Evolutionary conservation across 495 filamentous ascomycete genomes (phyloP).

Genomic region (Neurospora tetraspora): DNA sequence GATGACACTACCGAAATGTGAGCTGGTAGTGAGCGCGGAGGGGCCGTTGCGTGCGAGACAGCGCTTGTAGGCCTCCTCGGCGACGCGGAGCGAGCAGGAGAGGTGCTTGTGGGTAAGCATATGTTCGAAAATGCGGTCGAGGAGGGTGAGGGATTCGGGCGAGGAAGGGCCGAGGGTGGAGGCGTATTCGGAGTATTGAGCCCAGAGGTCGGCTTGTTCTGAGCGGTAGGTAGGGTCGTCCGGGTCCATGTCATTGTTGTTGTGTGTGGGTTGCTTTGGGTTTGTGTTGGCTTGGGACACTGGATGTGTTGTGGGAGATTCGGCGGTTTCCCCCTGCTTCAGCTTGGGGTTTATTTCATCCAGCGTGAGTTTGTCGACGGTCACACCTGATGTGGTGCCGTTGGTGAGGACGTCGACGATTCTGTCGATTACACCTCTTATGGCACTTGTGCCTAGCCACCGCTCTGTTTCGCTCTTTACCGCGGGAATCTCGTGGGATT

Average conservation of each 20-base stretch:
- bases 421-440: neutral
- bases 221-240: neutral
- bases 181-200: neutral
- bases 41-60: neutral
- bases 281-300: no score
- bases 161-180: neutral
- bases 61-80: neutral
- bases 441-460: neutral
- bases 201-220: neutral
- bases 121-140: neutral
- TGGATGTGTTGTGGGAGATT: no score
- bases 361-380: neutral
- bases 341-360: neutral
- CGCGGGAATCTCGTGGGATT: neutral
- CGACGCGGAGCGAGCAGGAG: neutral
- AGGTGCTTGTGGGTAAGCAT: neutral
- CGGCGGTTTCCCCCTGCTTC: no score
- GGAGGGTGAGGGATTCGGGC: neutral
- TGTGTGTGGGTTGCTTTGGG: neutral
- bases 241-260: neutral
- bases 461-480: neutral
- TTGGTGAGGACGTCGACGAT: neutral
- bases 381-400: neutral
- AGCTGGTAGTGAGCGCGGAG: neutral
- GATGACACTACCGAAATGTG: accelerated